Evolutionary conservation across 805 yeast species (phyloP), one percentile per base, ranked within the genome.

Genomic region (Candida hungchunana): DNA sequence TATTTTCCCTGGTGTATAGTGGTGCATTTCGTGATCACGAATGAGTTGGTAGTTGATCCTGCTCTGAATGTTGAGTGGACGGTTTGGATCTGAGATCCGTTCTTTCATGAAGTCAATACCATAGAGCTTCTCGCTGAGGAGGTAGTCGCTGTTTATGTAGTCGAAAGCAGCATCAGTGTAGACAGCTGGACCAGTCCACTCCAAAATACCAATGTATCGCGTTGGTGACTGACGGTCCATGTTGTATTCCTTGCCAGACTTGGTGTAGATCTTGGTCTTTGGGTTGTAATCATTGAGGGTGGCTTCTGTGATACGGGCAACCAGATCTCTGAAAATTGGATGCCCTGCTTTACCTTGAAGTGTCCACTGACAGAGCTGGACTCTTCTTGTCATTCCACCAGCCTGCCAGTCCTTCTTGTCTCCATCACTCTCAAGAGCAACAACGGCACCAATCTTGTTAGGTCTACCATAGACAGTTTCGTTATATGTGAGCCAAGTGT

Each of bases 331-430:
- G 42, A 73, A 63, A 14, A 76, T 58, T 11, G 82, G 81, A 50
- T 76, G 82, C 20, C 79, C 77, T 5, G 75, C 72, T 51, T 75
- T 76, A 20, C 78, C 68, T 53, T 75, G 79, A 31, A 77, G 58
- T 12, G 78, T 67, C 66, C 78, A 76, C 48, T 77, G 81, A 33
- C 79, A 77, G 50, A 73, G 73, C 52, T 76, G 81, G 32, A 77
- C 58, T 49, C 81, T 60, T 51, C 80, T 59, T 20, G 69, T 67
- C 56, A 66, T 63, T 7, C 40, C 43, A 44, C 63, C 61, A 42
- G 67, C 62, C 16, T 69, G 63, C 82, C 82, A 76, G 48, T 69
- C 61, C 29, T 70, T 67, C 29, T 66, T 66, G 36, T 66, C 69
- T 29, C 71, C 57, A 48, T 76, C 82, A 27, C 66, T 65, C 42